phyloP scores from a whole-genome alignment of 345 rosid species.

The Eucalyptus sp. region DNA sequence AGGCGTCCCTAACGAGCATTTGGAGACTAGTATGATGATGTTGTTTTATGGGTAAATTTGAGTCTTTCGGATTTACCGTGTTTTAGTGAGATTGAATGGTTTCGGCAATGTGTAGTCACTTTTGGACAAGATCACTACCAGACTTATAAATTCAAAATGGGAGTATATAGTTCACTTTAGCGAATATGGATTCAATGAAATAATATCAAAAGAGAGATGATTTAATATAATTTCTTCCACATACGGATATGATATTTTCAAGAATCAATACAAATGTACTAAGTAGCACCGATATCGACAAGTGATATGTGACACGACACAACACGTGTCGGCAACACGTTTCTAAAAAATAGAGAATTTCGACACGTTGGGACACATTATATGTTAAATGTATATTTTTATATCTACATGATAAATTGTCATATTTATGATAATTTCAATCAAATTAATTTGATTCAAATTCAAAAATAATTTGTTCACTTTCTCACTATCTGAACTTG shows the following conservation, averaged over 20 bases:
- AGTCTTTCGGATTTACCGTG: not conserved
- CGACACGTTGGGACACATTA: rapidly evolving
- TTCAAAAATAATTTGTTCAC: no score
- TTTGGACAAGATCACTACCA: not conserved
- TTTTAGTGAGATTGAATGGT: not conserved
- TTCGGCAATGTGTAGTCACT: not conserved
- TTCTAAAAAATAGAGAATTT: no score
- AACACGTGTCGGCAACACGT: no score
- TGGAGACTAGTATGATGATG: no score
- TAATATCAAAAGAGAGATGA: not conserved
- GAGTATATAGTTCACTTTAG: not conserved
- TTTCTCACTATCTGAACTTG: no score
- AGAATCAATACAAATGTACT: not conserved
- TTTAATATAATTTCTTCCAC: not conserved
- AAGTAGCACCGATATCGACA: rapidly evolving
- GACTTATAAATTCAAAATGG: not conserved
- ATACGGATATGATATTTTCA: not conserved
- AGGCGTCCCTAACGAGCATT: no score
- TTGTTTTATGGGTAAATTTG: not conserved
- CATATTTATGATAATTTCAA: no score
- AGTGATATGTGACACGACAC: no score
- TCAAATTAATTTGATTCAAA: no score
- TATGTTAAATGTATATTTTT: no score
- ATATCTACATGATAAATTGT: no score
- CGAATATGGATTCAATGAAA: not conserved